phyloP scores from a whole-genome alignment of 768 basidiomycete species.

The Vararia minispora region DNA sequence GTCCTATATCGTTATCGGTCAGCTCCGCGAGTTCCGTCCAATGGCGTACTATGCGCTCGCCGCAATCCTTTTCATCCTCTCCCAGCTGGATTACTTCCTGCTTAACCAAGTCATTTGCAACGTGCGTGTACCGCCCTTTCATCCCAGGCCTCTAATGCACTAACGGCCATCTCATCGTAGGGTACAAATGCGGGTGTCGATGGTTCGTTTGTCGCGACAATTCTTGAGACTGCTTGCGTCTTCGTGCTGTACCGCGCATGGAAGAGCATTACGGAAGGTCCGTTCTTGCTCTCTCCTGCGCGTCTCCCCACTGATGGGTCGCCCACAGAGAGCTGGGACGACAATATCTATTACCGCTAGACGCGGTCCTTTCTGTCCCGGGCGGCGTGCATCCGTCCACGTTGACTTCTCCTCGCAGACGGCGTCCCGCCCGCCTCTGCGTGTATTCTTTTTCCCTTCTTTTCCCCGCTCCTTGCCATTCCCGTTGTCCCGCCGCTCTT shows the following conservation, averaged over 20 bases:
- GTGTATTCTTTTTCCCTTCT: too few relatives aligned
- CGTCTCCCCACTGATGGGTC: neutral
- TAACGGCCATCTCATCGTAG: constrained; percentile 20
- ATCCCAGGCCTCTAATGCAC: constrained; percentile 1
- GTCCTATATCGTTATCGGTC: constrained; percentile 64
- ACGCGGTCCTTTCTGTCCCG: too few relatives aligned
- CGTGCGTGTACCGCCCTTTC: constrained; percentile 25
- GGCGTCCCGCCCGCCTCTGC: too few relatives aligned
- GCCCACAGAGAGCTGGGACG: constrained; percentile 32
- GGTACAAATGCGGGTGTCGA: constrained; percentile 63
- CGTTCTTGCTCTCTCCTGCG: constrained; percentile 14
- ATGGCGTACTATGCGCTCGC: constrained; percentile 69
- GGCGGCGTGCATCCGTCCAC: too few relatives aligned
- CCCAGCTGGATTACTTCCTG: constrained; percentile 78
- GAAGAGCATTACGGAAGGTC: constrained; percentile 84
- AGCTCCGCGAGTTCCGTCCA: constrained; percentile 73
- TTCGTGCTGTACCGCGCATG: constrained; percentile 66
- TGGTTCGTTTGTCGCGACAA: constrained; percentile 76
- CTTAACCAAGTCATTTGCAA: constrained; percentile 67
- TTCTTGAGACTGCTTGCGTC: constrained; percentile 71
- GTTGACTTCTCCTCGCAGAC: too few relatives aligned
- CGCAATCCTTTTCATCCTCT: constrained; percentile 65
- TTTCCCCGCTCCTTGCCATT: too few relatives aligned
- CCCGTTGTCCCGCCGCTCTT: too few relatives aligned
- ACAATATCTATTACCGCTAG: constrained; percentile 36